Base-by-base conservation (phyloP, 2,329 filamentous ascomycete genomes). In the Trichoderma koningii region DNA sequence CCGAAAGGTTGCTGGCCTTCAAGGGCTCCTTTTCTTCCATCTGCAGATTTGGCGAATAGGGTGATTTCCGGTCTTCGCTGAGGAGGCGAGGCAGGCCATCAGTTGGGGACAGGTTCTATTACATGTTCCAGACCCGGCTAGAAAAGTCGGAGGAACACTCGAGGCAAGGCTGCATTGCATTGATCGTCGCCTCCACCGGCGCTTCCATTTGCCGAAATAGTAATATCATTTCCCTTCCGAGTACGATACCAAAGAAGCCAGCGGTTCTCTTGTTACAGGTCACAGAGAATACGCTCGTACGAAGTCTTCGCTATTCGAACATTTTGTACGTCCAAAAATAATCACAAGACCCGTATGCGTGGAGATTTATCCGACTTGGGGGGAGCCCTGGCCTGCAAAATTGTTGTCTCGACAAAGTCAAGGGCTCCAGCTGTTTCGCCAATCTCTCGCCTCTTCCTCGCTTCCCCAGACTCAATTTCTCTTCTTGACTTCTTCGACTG, bases 21-120 rank as follows among this genome's bases (percentile, higher is more conserved):
- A 34, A 55, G 47, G 47, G 34, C 47, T 47, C 7, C 14, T n/a
- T 47, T 47, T 47, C 38, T 3, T 34, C 7, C 30, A 17, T 38
- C 34, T 10, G 30, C 5, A 60, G 45, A 19, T 61, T 67, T 12
- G 55, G 65, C 67, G 65, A 69, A 69, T 69, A 61, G 68, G 68
- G 38, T 66, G 47, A 19, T 68, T 69, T 69, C 68, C 68, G 61
- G 55, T 34, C 53, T 59, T 59, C 53, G 23, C 48, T 65, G 17
- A 19, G 23, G 14, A 23, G 45, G 34, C 15, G 34, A 44, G 59
- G 3, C 3, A 23, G 21, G 21, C 21, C 21, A 23, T 23, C 3
- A 23, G 21, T 23, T 23, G 21, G 21, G 2, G 21, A 23, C 3
- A 23, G 2, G 21, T 23, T 3, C 3, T 47, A 21, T 23, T 47